Evolutionary conservation across 306 rosid species (phyloP), one percentile per base, ranked within the genome.

Genomic region (Canavalia gladiata): DNA sequence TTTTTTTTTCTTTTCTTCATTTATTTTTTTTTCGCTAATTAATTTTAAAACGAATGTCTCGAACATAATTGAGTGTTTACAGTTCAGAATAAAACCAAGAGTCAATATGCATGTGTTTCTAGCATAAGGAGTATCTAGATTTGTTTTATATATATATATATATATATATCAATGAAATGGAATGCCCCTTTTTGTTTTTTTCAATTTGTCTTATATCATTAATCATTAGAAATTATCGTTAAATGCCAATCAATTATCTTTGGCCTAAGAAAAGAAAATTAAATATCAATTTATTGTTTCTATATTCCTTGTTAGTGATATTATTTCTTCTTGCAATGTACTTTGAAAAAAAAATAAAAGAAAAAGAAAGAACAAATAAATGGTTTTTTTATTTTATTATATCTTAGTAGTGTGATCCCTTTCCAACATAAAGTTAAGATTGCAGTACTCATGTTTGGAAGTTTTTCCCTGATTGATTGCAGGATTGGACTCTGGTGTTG

Each of bases 401-500:
- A 70, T 70, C 49, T 39, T 62, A 2, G 50, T 33, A 60, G 18
- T 63, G 31, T 50, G 67, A 73, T 51, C 49, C 33, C 30, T 1
- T 72, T 57, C 52, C 3, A 65, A 42, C 59, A 45, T 33, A 8
- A 81, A 62, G 2, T 30, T 28, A 51, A 51, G 50, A 13, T 54
- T 46, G 45, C 37, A 56, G 5, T 45, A 50, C 33, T 76, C 31
- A 58, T 31, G 12, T 60, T 77, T 62, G 50, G 68, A 76, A 76
- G 42, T 51, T 2, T 49, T 50, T 70, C 50, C 49, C 67, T 68
- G 54, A 29, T 31, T 65, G 64, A n/a, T 65, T 74, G 81, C 81
- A 79, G 84, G 77, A 49, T 67, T 41, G 54, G 30, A 56, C 66
- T 11, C 82, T 54, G 74, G 71, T 84, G 82, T 71, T 28, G 55